Percentiles rank a stretch among this genome's conserved stretches.
These are phyloP conservation scores for Arachnomyces sp. DNA, from an alignment of 2,329 filamentous ascomycete species.

Conservation along the genomic window DNA sequence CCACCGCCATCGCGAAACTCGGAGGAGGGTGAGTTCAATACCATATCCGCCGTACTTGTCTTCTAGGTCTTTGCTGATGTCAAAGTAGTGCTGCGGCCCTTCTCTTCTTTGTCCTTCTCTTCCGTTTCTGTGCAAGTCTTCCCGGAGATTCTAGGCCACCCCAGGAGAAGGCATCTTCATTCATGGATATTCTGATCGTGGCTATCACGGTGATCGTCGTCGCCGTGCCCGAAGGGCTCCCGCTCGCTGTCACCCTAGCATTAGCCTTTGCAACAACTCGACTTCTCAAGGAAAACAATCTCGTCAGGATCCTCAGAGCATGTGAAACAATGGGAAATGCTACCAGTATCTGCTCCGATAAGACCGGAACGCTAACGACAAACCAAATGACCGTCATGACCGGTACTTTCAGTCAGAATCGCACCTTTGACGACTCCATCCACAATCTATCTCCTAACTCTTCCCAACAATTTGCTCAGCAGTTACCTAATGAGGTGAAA, in stretches of 20 bases:
- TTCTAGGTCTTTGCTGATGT: constrained; percentile 7
- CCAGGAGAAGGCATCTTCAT: constrained; percentile 53
- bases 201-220: constrained; percentile 66
- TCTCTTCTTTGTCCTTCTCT: constrained; percentile 69
- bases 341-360: constrained; percentile 65
- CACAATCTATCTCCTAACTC: constrained; percentile 4
- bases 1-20: constrained; percentile 69
- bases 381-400: constrained; percentile 63
- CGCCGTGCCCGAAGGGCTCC: constrained; percentile 62
- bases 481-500: constrained; percentile 9
- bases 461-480: background rate
- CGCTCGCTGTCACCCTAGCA: constrained; percentile 61
- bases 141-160: constrained; percentile 42
- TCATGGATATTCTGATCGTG: constrained; percentile 62
- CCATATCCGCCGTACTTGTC: background rate
- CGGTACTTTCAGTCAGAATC: constrained; percentile 53
- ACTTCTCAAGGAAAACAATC: constrained; percentile 62
- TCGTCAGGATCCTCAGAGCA: constrained; percentile 61
- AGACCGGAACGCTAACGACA: constrained; percentile 60
- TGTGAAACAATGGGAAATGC: constrained; percentile 68
- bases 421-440: constrained; percentile 35
- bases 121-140: constrained; percentile 64
- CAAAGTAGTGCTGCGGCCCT: constrained; percentile 50
- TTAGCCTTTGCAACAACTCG: constrained; percentile 61
- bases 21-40: constrained; percentile 50